Conservation (phyloP, 495 filamentous ascomycete genomes). For the Durotheca rogersii region DNA sequence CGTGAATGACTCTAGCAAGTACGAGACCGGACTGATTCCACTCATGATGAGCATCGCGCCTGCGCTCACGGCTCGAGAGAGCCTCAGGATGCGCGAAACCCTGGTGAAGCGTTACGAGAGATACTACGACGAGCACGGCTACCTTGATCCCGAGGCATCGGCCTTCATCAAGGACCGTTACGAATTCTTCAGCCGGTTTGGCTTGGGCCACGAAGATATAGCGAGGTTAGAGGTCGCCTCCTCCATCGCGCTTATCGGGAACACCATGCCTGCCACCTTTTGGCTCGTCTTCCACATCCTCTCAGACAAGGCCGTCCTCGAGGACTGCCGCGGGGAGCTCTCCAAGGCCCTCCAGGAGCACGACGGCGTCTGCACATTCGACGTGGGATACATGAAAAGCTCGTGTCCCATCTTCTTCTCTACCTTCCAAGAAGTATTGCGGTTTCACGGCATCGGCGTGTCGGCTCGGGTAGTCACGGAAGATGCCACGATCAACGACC, state of each 20-base stretch:
- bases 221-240: constrained; percentile 7
- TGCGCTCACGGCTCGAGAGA: neutral
- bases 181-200: neutral
- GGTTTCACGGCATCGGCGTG: constrained; percentile 17
- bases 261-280: constrained; percentile 22
- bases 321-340: constrained; percentile 28
- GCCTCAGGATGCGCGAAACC: neutral
- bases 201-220: constrained; percentile 1
- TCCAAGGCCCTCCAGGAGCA: constrained; percentile 7
- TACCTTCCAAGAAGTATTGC: constrained; percentile 35
- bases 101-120: neutral
- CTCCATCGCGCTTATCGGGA: constrained; percentile 7
- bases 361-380: constrained; percentile 15
- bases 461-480: constrained; percentile 20
- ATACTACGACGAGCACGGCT: neutral
- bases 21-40: too few species aligned
- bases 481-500: constrained; percentile 24
- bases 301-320: constrained; percentile 8
- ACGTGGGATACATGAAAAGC: constrained; percentile 15
- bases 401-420: constrained; percentile 31
- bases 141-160: neutral
- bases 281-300: constrained; percentile 26
- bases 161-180: neutral
- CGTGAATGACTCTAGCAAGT: too few species aligned
- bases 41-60: neutral